These are phyloP conservation scores for Phytophthora hybrid DNA, from an alignment of 352 stramenopile species.

Conservation along the genomic window DNA sequence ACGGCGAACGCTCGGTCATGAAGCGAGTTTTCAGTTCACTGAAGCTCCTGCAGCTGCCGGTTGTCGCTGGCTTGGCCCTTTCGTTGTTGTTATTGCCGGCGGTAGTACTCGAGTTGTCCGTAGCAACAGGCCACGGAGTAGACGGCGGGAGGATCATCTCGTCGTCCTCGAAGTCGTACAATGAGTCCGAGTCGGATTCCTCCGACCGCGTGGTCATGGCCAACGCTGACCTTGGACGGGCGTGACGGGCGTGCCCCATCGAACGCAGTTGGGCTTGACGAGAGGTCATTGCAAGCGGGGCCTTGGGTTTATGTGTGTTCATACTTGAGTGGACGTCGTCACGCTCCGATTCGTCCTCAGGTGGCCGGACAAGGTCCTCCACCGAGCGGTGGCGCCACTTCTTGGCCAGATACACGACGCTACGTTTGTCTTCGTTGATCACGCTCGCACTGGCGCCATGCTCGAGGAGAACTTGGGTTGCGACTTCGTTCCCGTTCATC, in stretches of 20 bases:
- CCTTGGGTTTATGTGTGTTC: conserved; percentile 11
- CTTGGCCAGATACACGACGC: conserved; percentile 76
- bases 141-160: conserved; percentile 60
- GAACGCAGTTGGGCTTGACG: conserved; percentile 36
- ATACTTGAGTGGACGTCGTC: conserved; percentile 13
- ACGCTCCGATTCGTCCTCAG: conserved; percentile 40
- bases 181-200: conserved; percentile 56
- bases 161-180: conserved; percentile 73
- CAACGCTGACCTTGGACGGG: conserved; percentile 27
- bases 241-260: conserved; percentile 23
- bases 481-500: conserved; percentile 81
- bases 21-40: conserved; percentile 36
- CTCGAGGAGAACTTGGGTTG: conserved; percentile 60
- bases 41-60: conserved; percentile 32
- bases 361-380: conserved; percentile 63
- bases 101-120: conserved; percentile 11
- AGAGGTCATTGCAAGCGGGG: conserved; percentile 15
- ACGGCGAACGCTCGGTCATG: conserved; percentile 38
- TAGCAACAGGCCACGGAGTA: conserved; percentile 49
- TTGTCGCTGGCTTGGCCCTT: conserved; percentile 4
- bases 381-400: conserved; percentile 75
- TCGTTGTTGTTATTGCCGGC: conserved; percentile 22
- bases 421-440: conserved; percentile 83
- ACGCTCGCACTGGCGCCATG: conserved; percentile 67
- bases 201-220: conserved; percentile 53